Evolutionary conservation across 768 basidiomycete species (phyloP), one percentile per base, ranked within the genome.

Genomic region (Collybia sp.): DNA sequence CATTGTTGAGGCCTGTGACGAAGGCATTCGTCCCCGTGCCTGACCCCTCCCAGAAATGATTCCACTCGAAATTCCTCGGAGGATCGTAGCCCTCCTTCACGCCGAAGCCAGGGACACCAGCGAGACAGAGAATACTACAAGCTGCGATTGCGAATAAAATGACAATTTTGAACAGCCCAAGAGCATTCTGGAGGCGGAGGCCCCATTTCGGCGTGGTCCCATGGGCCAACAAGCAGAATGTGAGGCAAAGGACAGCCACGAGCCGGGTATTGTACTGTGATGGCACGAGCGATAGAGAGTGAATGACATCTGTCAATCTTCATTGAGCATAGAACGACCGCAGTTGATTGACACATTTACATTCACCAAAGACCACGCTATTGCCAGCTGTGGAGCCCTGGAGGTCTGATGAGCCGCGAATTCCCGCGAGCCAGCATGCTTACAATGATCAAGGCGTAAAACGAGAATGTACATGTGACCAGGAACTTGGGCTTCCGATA

Each of bases 401-500:
- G 35, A 36, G 3, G 35, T 3, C 13, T 37, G 37, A 39, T 36
- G 18, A 19, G 39, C 11, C 44, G 35, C 35, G 2, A n/a, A 6
- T 17, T 30, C 11, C 3, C 17, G 45, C 73, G 30, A 10, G 80
- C 62, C 13, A 80, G 58, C n/a, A 80, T 60, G 1, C 80, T 52
- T 1, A 70, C 74, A 51, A 79, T 80, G 10, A 71, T 62, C 9
- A 77, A n/a, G n/a, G n/a, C n/a, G n/a, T n/a, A n/a, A n/a, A n/a
- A n/a, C 76, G 49, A 75, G 15, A 34, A 85, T 36, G 77, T 53
- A 42, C 75, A 82, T 15, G 80, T 78, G 11, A 69, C 69, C 51
- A 87, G 66, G 46, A 74, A 78, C 42, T 66, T 73, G 11, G 83
- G 84, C 32, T 66, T 71, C 38, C 71, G 66, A 59, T 72, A 85